Base-by-base conservation (phyloP, 352 stramenopile species). In the Pythium guiyangense region DNA sequence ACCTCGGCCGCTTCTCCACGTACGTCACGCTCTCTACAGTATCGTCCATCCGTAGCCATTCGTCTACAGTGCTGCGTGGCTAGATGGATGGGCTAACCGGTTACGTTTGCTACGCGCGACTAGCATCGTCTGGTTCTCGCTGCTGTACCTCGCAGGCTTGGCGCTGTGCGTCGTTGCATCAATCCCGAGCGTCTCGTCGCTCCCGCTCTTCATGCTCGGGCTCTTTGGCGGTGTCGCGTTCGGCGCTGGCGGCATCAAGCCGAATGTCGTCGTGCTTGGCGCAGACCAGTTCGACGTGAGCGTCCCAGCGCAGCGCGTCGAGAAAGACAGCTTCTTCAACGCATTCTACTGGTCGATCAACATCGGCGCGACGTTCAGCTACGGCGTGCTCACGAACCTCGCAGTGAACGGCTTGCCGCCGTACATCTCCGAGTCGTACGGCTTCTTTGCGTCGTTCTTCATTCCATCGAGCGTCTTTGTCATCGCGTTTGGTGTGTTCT, bases 281-380 rank as follows among this genome's bases (percentile, higher is more conserved):
- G 80, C 86, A 0, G 86, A 95, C 44, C 86, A 95, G 54, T 95
- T 95, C 54, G 74, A 95, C 66, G 62, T 91, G 5, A 59, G 73
- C 25, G 77, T 91, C 29, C 82, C 80, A 0, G 68, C 67, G 8
- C 80, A 95, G 66, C 77, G 79, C 4, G 57, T 58, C 0, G 84
- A 94, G 67, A 91, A 95, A 54, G 86, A 91, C 61, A 90, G 79
- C 40, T 97, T 96, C 65, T 97, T 97, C 73, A 96, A 96, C 60
- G 96, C 82, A 79, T 97, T 97, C 69, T 97, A 97, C 70, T 96
- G 86, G 86, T 73, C 84, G 15, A 96, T 97, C 67, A 97, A 97
- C 62, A 74, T 96, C 26, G 91, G 91, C 37, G 87, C 91, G 9
- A 90, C 90, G 37, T 83, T 97, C 55, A 96, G 88, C 72, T 97